Base-by-base conservation (phyloP, 768 basidiomycete genomes). In the Hygrophorus pudorinus region DNA sequence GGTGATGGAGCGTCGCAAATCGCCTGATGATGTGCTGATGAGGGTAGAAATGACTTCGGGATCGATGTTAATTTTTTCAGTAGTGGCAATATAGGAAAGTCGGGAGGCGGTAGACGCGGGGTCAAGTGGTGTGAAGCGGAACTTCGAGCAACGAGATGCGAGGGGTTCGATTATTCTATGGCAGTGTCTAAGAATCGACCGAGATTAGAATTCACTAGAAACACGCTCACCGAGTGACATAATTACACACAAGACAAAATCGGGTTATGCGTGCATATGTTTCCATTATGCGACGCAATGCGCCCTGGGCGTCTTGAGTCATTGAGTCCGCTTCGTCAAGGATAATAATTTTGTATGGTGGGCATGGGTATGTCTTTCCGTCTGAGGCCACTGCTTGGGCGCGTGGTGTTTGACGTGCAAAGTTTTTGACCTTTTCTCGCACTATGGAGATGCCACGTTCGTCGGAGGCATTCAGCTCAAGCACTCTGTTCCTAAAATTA, bases 291-390 rank as follows among this genome's bases (percentile, higher is more conserved):
- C 96, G 78, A 33, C 96, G 75, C 32, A 99, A 69, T 0, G 96
- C 96, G 28, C 85, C 92, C 61, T 99, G 96, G 4, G 96, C 96
- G 58, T 99, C 96, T 65, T 98, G 94, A 4, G 96, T 99, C 96
- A 99, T 99, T 4, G 91, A 94, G 61, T 99, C 96, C 16, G 96
- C 96, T 65, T 99, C 96, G 55, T 99, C 96, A 18, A 99, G 77
- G 50, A 99, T 98, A 58, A 99, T 85, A 51, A 99, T 94, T 61
- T 99, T 99, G 71, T 89, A 99, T 0, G 96, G 96, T 11, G 96
- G 96, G 59, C 88, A 94, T 35, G 93, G 94, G 58, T 97, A 98
- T 34, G 70, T 74, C 56, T 85, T 85, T 17, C 80, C 81, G 50
- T 88, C 84, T 0, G 82, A 82, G n/a, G 81, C 67, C 8, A 69